Evolutionary conservation across 768 basidiomycete genomes (phyloP), one percentile per base, ranked within the genome.

Genomic region (Russula foetens): DNA sequence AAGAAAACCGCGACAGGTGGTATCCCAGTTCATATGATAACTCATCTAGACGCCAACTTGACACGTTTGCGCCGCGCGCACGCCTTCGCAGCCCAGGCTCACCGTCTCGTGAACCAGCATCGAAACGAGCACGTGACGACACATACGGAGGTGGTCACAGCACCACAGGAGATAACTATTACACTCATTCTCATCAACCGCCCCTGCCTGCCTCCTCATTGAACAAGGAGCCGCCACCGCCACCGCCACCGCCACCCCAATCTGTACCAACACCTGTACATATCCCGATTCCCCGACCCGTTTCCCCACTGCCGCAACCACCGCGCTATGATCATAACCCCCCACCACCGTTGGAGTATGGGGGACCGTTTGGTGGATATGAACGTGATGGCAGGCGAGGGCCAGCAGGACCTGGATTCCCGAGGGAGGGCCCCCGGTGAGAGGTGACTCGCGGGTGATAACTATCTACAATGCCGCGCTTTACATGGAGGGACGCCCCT

Each of bases 61-160:
- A 57, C 41, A 19, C 43, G 21, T 49, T 35, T 33, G 2, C 39
- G 8, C 35, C 53, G 12, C 65, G 65, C 8, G 65, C 53, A 46
- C 65, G 65, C 28, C 56, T 59, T 3, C 65, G 62, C 39, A 66
- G 65, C 28, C 59, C 63, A 23, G 60, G 59, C 38, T 60, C 59
- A 2, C 44, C 56, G 7, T 51, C 41, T 26, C 53, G 38, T 12
- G 61, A 48, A n/a, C 58, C 65, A n/a, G 53, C 63, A 19, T 15
- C 29, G 21, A 66, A 66, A 53, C 59, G 65, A 24, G 39, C 60
- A 28, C 63, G 65, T 17, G 65, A 56, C 11, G 65, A 66, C 15
- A 44, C 56, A 21, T 64, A 57, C 21, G 26, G 28, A 9, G 49
- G 54, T 31, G 17, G 55, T 60, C 28, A 60, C 39, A 15, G 41